phyloP scores from a whole-genome alignment of 352 stramenopile genomes.

The Poterioochromonas sp. region DNA sequence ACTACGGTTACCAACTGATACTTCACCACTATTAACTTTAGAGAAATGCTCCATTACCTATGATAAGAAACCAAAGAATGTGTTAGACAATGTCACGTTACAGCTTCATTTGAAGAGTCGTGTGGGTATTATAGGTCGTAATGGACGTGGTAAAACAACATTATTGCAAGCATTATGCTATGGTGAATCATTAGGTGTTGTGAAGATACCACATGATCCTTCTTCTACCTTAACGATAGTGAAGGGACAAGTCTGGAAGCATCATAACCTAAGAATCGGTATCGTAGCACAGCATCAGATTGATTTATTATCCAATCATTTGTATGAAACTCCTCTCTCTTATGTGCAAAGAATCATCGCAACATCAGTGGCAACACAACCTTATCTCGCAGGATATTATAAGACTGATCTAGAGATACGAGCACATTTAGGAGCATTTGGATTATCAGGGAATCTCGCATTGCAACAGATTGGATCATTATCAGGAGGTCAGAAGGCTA shows the following conservation, averaged over 20 bases:
- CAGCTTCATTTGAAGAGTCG: not conserved
- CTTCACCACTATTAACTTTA: not conserved
- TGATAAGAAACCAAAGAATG: not conserved
- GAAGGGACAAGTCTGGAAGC: not conserved
- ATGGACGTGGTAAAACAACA: not conserved
- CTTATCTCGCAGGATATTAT: not conserved
- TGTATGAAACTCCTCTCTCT: not conserved
- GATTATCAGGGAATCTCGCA: not conserved
- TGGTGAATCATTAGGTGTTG: not conserved
- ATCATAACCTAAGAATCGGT: not conserved
- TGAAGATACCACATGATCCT: not conserved
- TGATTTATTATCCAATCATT: not conserved
- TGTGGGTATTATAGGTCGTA: conserved; percentile 1
- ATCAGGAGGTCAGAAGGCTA: conserved; percentile 95
- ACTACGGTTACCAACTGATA: not conserved
- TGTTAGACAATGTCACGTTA: not conserved
- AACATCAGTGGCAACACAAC: too few species aligned
- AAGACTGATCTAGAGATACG: not conserved
- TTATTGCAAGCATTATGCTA: not conserved
- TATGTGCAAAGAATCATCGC: not conserved
- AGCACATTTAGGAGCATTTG: not conserved
- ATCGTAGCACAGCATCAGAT: not conserved
- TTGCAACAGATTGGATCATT: conserved; percentile 73
- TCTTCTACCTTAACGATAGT: not conserved
- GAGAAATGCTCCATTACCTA: not conserved